Conservation (phyloP, 805 yeast species). For the Candida morakotiae region DNA sequence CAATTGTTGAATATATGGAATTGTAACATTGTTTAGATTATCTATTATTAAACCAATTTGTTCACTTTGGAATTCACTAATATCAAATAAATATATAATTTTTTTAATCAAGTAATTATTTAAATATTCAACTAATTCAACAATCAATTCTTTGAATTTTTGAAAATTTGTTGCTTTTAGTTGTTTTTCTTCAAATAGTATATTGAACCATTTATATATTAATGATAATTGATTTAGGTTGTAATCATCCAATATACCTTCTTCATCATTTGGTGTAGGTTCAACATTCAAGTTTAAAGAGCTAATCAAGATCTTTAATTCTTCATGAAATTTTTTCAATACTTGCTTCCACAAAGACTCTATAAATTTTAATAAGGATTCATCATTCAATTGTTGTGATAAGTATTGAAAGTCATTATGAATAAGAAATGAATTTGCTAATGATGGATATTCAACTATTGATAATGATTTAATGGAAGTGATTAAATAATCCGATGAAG, state of each 20-base stretch:
- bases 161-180: constrained; percentile 22
- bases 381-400: constrained; percentile 9
- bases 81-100: constrained; percentile 24
- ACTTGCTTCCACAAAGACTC: constrained; percentile 18
- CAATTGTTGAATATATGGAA: constrained; percentile 14
- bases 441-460: constrained; percentile 27
- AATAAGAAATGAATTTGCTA: constrained; percentile 28
- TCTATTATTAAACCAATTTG: constrained; percentile 26
- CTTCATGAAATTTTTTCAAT: constrained; percentile 14
- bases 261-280: constrained; percentile 7
- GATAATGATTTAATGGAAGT: constrained; percentile 29
- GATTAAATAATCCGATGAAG: constrained; percentile 17
- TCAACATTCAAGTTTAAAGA: constrained; percentile 13
- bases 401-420: constrained; percentile 32
- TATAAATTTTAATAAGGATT: constrained; percentile 14
- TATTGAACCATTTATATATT: constrained; percentile 20
- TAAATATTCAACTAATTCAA: constrained; percentile 23
- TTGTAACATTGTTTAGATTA: constrained; percentile 17
- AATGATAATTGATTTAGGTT: constrained; percentile 15
- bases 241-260: constrained; percentile 16
- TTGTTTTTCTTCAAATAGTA: constrained; percentile 15
- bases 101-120: constrained; percentile 24
- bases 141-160: constrained; percentile 23
- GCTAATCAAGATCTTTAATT: constrained; percentile 13
- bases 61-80: constrained; percentile 32